Evolutionary conservation across 2,329 filamentous ascomycete species (phyloP).

Genomic region (Berkeleyomyces rouxiae): DNA sequence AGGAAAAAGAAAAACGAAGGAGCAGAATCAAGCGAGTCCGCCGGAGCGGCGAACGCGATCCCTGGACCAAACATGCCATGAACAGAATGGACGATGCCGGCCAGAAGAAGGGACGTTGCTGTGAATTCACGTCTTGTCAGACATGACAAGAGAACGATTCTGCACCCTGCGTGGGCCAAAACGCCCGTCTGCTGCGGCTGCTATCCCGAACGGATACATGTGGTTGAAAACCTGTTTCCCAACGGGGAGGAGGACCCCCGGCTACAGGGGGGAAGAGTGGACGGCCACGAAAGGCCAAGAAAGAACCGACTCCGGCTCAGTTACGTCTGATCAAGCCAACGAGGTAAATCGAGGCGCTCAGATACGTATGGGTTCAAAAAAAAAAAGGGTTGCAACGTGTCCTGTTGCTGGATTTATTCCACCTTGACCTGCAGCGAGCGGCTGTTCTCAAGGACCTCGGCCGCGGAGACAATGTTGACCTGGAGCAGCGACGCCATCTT

Average conservation of each 20-base stretch:
- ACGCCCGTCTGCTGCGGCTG: too few relatives aligned
- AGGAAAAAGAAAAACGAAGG: background rate
- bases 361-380: constrained; percentile 5
- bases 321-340: background rate
- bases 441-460: constrained; percentile 15
- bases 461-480: constrained; percentile 16
- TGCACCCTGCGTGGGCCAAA: background rate
- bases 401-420: background rate
- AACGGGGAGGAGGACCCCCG: too few relatives aligned
- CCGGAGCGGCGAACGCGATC: background rate
- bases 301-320: background rate
- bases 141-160: background rate
- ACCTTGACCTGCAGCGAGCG: constrained; percentile 7
- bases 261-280: background rate
- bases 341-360: constrained; percentile 1
- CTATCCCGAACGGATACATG: background rate
- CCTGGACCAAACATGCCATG: too few relatives aligned
- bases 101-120: background rate
- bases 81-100: background rate
- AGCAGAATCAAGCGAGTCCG: background rate
- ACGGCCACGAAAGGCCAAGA: background rate
- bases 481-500: constrained; percentile 34
- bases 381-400: background rate
- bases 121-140: background rate
- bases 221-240: too few relatives aligned